A percentile compares a stretch with the other conserved stretches of the same genome.
These are phyloP conservation scores for Ottelia alismoides DNA, from an alignment of 106 monocot species.

Conservation along the genomic window DNA sequence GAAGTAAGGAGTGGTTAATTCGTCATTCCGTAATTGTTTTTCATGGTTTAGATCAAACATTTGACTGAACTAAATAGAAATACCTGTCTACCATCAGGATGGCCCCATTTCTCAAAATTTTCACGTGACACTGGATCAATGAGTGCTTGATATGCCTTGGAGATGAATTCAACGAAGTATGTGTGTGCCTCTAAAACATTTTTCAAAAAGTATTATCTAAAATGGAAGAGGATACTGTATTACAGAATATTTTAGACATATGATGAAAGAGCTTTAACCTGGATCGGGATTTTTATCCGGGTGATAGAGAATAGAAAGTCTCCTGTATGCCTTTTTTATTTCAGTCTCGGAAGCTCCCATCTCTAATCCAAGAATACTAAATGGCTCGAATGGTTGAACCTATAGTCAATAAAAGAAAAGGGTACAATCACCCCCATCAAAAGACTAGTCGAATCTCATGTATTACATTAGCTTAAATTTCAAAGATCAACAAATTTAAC, in stretches of 20 bases:
- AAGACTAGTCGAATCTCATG: too few species aligned
- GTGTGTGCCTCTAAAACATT: conserved; percentile 75
- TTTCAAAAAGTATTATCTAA: too few species aligned
- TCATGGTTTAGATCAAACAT: too few species aligned
- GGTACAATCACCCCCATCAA: too few species aligned
- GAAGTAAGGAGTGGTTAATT: too few species aligned
- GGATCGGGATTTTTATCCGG: conserved; percentile 99
- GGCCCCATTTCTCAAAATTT: conserved; percentile 93
- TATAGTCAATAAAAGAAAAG: too few species aligned
- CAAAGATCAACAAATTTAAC: too few species aligned
- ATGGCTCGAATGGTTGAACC: conserved; percentile 90
- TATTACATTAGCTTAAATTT: too few species aligned
- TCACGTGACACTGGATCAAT: conserved; percentile 72
- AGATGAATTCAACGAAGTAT: conserved; percentile 68
- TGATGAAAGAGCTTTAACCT: conserved; percentile 35
- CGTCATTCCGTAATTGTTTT: too few species aligned
- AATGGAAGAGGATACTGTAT: too few species aligned
- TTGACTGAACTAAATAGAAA: too few species aligned
- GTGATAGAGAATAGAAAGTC: conserved; percentile 87
- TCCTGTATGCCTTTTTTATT: conserved; percentile 94
- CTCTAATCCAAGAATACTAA: conserved; percentile 78
- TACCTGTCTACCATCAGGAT: conserved; percentile 89
- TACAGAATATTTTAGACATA: too few species aligned
- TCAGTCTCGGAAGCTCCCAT: conserved; percentile 78
- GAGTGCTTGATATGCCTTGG: conserved; percentile 81